A percentile compares a stretch with the other conserved stretches of the same genome.
Evolutionary conservation across 2,329 filamentous ascomycete species (phyloP).

Genomic region (Magnaporthiopsis rhizophila): DNA sequence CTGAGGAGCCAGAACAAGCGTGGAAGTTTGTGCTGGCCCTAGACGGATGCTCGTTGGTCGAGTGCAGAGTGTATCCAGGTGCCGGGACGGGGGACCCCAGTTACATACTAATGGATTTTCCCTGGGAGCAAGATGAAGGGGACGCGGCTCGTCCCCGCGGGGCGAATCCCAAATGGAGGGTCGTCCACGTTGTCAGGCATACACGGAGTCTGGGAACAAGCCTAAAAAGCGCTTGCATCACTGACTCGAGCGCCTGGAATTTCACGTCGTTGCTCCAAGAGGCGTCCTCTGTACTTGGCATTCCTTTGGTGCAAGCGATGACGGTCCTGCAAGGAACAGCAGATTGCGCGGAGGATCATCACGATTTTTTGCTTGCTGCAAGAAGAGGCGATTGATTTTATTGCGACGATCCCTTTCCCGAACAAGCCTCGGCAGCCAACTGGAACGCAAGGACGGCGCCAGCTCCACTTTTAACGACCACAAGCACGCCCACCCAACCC

Average conservation of each 20-base stretch:
- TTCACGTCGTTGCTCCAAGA: neutral
- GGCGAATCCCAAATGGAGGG: neutral
- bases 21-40: neutral
- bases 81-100: neutral
- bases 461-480: neutral
- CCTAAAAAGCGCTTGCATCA: neutral
- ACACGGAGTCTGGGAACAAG: neutral
- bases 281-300: neutral
- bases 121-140: neutral
- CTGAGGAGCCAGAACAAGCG: too few relatives aligned
- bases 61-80: neutral
- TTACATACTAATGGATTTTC: neutral
- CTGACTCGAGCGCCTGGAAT: neutral
- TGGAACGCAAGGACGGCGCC: neutral
- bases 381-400: neutral
- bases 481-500: neutral
- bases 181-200: neutral
- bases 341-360: neutral
- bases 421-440: neutral
- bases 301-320: neutral
- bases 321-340: neutral
- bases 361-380: neutral
- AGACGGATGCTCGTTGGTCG: neutral
- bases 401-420: neutral
- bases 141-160: neutral